A percentile compares a stretch with the other conserved stretches of the same genome.
Conservation (phyloP, 306 rosid genomes). For the Malus sieversii region DNA sequence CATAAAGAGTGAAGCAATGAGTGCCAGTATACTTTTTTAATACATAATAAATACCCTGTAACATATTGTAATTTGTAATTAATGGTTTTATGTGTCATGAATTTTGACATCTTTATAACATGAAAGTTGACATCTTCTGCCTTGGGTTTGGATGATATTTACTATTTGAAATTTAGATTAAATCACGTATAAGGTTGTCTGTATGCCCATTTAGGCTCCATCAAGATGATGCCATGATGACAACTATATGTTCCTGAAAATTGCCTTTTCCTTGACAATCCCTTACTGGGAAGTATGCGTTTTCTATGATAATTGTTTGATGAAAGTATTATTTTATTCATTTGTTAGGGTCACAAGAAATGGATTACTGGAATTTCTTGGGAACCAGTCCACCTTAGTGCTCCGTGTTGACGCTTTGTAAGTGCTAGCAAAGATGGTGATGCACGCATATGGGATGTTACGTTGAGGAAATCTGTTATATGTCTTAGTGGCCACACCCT, state of each 20-base stretch:
- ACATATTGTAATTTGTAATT: not conserved
- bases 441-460: slow-evolving; percentile 91
- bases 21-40: not conserved
- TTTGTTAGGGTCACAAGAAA: slow-evolving; percentile 80
- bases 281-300: not conserved
- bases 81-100: not conserved
- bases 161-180: not conserved
- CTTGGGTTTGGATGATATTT: not conserved
- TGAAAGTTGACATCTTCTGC: not conserved
- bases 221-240: not conserved
- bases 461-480: slow-evolving; percentile 52
- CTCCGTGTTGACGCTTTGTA: slow-evolving; percentile 89
- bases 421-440: slow-evolving; percentile 98
- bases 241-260: not conserved
- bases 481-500: slow-evolving; percentile 83
- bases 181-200: not conserved
- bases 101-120: not conserved
- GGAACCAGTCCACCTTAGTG: slow-evolving; percentile 84
- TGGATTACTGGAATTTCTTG: slow-evolving; percentile 96
- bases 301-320: not conserved
- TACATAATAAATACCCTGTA: not conserved
- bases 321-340: not conserved
- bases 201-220: no score
- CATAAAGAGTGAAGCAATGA: not conserved
- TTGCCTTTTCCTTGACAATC: not conserved